Evolutionary conservation across 176 grass and related monocot species (phyloP), one percentile per base, ranked within the genome.

Genomic region (Musa schizocarpa): DNA sequence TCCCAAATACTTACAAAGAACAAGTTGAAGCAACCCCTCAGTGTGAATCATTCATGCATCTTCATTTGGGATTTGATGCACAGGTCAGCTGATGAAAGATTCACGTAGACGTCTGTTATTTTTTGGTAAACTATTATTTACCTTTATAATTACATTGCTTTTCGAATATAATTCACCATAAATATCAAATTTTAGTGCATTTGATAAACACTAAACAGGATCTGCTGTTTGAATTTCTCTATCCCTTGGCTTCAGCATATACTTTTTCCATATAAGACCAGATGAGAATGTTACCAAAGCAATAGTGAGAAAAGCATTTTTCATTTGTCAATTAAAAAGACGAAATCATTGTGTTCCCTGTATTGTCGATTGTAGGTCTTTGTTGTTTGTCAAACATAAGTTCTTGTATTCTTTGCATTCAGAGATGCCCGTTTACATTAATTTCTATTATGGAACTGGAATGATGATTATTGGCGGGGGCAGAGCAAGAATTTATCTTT

Each of bases 1-100:
- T 99, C 69, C 90, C 95, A 13, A 81, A 74, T 84, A 80, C 83
- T 79, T 94, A 98, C 66, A 66, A 82, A 79, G 78, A 91, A 76
- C 83, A 78, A 69, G 84, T 94, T 81, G 81, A 91, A 79, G 79
- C 71, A 86, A 94, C 95, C 69, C 95, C 90, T 53, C 88, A 94
- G 57, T 99, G 95, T 63, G 95, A 94, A 52, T 99, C 88, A 3
- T 94, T 99, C 80, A 94, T 99, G 95, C 95, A 92, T 83, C 90
- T 94, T 74, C 90, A 99, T 76, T 78, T 91, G 74, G 95, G 90
- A 77, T 94, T 99, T 50, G 90, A 99, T 65, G 82, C 74, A 43
- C 68, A 86, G 86, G 95, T 91, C 23, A 68, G 81, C 68, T 76
- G 6, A 72, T 64, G 13, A 81, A 16, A 66, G 23, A 16, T 27